Evolutionary conservation across 1,284 basidiomycete genomes (phyloP), one percentile per base, ranked within the genome.

Genomic region (Boletellus deceptivus): DNA sequence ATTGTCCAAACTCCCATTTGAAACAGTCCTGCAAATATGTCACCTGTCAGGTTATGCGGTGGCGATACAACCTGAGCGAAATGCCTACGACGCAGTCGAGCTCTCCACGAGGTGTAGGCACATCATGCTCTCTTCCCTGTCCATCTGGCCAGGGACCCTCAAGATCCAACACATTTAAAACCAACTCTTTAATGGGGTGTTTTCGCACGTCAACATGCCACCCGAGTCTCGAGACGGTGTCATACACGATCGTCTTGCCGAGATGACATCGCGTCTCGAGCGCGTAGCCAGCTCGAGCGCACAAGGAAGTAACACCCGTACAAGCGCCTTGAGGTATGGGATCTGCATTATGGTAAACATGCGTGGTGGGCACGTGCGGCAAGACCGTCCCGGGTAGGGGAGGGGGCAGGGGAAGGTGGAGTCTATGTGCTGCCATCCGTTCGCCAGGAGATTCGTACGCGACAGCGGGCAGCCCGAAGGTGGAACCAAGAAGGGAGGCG

Each of bases 401-500:
- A 0, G 79, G 79, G 1, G 88, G 86, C n/a, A 86, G 67, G 0
- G 86, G 86, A 6, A 99, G 82, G 61, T 94, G 92, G 5, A 99
- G 81, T 35, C 97, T 83, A 22, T 78, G 70, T 0, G 97, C 91
- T 4, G 96, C 90, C 41, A 97, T 77, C 13, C 85, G 79, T 64
- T 99, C 97, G 16, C 93, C 95, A 0, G 94, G 95, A 11, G 93
- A 80, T 72, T 98, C 94, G 65, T 95, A 98, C 0, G 95, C 86
- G 38, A 99, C 86, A 2, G 86, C 88, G 0, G 96, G 97, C 3
- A 93, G 77, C n/a, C 95, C 97, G 63, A 95, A 98, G 0, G 96
- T 96, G 2, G 89, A 81, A 0, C 91, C 94, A 5, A 99, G 78
- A 36, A 99, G 80, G 13, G 90, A 84, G 6, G 94, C 89, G 10